phyloP scores from a whole-genome alignment of 2,329 filamentous ascomycete genomes.

The Eutypella sp. region DNA sequence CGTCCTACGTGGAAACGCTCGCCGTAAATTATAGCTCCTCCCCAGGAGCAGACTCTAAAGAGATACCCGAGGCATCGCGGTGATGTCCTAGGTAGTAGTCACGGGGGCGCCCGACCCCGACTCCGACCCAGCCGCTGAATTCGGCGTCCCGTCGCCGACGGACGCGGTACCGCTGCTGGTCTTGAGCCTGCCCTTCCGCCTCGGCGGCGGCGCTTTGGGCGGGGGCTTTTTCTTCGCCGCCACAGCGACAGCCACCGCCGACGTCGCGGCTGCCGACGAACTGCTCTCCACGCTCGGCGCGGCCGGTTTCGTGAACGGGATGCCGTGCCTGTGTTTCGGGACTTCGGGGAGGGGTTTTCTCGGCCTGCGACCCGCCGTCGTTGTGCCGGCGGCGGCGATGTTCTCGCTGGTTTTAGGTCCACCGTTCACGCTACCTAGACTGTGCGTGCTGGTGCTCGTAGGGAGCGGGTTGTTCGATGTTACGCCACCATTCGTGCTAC shows the following conservation, averaged over 20 bases:
- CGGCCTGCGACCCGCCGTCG: slow-evolving; percentile 23
- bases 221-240: slow-evolving; percentile 24
- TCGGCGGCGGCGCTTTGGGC: slow-evolving; percentile 32
- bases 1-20: too few species aligned
- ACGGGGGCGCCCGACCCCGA: too few species aligned
- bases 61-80: too few species aligned
- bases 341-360: slow-evolving; percentile 50
- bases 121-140: too few species aligned
- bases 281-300: slow-evolving; percentile 11
- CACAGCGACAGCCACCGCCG: not conserved
- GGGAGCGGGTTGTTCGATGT: too few species aligned
- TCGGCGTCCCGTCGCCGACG: slow-evolving; percentile 17
- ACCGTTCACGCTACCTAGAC: too few species aligned
- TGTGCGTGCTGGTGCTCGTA: too few species aligned
- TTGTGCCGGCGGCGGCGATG: too few species aligned
- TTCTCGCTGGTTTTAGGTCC: too few species aligned
- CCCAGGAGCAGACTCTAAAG: too few species aligned
- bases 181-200: slow-evolving; percentile 39
- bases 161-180: slow-evolving; percentile 8
- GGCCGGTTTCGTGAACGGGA: slow-evolving; percentile 34
- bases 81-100: not conserved
- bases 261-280: slow-evolving; percentile 7
- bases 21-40: too few species aligned
- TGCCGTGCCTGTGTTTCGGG: slow-evolving; percentile 52
- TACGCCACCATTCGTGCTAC: not conserved